A percentile compares a stretch with the other conserved stretches of the same genome.
phyloP scores from a whole-genome alignment of 148 eudicot genomes.

The Bassia scoparia region DNA sequence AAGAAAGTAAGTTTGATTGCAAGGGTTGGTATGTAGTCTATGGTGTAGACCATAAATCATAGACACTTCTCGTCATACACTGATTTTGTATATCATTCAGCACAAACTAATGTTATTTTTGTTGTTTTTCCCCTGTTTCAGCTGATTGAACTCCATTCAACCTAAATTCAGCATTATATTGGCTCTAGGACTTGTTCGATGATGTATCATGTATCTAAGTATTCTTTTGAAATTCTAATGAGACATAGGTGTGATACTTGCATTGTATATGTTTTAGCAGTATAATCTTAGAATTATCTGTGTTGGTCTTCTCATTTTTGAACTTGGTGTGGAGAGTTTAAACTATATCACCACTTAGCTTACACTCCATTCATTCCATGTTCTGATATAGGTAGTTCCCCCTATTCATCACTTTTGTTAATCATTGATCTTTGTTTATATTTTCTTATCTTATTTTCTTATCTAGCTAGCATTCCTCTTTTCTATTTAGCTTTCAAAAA shows the following conservation, averaged over 20 bases:
- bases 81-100: neutral
- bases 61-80: neutral
- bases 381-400: neutral
- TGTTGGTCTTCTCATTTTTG: too few species aligned
- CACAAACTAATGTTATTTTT: neutral
- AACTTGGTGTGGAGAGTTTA: neutral
- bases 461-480: constrained; percentile 6
- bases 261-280: too few species aligned
- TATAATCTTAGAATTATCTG: too few species aligned
- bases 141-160: constrained; percentile 17
- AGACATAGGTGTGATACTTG: too few species aligned
- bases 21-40: constrained; percentile 64
- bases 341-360: neutral
- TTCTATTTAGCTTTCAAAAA: neutral
- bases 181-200: neutral
- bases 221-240: too few species aligned
- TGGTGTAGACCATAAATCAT: constrained; percentile 80
- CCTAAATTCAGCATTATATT: constrained; percentile 28
- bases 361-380: neutral
- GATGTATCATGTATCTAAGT: neutral
- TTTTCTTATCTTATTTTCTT: neutral
- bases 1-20: constrained; percentile 43
- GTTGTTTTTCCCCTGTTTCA: neutral
- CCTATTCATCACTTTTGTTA: neutral
- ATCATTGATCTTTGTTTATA: neutral